Evolutionary conservation across 2,329 filamentous ascomycete genomes (phyloP).

Genomic region (Ramularia collo-cygni): DNA sequence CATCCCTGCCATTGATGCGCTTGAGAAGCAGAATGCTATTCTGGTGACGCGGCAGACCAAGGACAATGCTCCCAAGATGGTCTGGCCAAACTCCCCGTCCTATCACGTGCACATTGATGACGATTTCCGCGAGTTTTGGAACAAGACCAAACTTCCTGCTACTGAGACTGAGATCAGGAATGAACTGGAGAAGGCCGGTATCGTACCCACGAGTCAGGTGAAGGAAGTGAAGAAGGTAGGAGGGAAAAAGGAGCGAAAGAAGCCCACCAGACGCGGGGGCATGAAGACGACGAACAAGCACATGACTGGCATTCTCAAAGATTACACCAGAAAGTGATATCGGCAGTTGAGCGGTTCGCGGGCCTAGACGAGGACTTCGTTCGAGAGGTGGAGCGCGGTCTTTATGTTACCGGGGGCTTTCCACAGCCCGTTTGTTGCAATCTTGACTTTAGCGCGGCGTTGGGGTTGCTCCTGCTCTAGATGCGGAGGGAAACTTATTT

Average conservation of each 20-base stretch:
- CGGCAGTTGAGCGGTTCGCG: background rate
- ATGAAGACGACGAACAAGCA: constrained; percentile 77
- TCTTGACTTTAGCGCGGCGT: too few species aligned
- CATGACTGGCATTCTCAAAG: constrained; percentile 75
- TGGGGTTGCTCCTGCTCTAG: too few species aligned
- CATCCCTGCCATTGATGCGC: constrained; percentile 65
- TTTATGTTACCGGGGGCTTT: too few species aligned
- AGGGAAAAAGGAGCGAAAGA: constrained; percentile 60
- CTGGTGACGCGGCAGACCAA: constrained; percentile 88
- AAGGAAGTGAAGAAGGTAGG: constrained; percentile 51
- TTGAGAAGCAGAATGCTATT: constrained; percentile 73
- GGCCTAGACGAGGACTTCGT: background rate
- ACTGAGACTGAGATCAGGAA: constrained; percentile 67
- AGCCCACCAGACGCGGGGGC: constrained; percentile 65
- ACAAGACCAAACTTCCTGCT: constrained; percentile 66
- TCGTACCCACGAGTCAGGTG: constrained; percentile 79
- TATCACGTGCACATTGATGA: constrained; percentile 55
- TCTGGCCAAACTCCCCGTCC: constrained; percentile 77
- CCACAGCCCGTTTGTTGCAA: too few species aligned
- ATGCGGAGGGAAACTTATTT: too few species aligned
- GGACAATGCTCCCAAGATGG: constrained; percentile 74
- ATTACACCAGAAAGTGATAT: constrained; percentile 43
- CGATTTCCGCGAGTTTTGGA: constrained; percentile 81
- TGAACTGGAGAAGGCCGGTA: constrained; percentile 67
- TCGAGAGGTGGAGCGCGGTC: too few species aligned